These are phyloP conservation scores for Fraxinus velutina DNA, from an alignment of 305 asterid genomes.

Conservation along the genomic window DNA sequence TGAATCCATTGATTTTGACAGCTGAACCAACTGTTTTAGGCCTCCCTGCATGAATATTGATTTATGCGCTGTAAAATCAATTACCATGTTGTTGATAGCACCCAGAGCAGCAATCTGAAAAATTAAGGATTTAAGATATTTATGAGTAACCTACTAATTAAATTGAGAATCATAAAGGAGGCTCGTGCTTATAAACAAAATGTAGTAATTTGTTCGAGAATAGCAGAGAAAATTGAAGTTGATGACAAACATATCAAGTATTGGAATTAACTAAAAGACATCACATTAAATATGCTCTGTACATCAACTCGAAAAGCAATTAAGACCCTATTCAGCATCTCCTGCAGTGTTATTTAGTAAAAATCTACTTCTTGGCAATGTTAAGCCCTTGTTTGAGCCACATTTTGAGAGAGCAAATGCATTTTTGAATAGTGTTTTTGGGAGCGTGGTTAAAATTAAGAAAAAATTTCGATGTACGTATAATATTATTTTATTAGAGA, in stretches of 20 bases:
- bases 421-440: not conserved
- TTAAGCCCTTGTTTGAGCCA: not conserved
- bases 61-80: conserved; percentile 65
- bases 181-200: not conserved
- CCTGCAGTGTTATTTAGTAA: not conserved
- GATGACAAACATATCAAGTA: not conserved
- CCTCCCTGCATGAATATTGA: conserved; percentile 68
- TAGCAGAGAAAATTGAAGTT: not conserved
- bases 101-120: conserved; percentile 76
- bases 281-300: not conserved
- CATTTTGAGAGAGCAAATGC: not conserved
- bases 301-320: conserved; percentile 1
- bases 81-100: conserved; percentile 74
- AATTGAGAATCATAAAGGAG: conserved; percentile 1
- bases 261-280: conserved; percentile 6
- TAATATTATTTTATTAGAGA: not conserved
- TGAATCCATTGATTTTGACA: conserved; percentile 80
- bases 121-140: conserved; percentile 12
- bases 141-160: not conserved
- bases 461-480: not conserved
- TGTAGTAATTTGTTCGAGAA: not conserved
- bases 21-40: conserved; percentile 74
- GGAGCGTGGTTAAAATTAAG: not conserved
- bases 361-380: not conserved
- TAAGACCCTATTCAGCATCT: not conserved